These are phyloP conservation scores for Mycena amicta DNA, from an alignment of 768 basidiomycete species.

Conservation along the genomic window DNA sequence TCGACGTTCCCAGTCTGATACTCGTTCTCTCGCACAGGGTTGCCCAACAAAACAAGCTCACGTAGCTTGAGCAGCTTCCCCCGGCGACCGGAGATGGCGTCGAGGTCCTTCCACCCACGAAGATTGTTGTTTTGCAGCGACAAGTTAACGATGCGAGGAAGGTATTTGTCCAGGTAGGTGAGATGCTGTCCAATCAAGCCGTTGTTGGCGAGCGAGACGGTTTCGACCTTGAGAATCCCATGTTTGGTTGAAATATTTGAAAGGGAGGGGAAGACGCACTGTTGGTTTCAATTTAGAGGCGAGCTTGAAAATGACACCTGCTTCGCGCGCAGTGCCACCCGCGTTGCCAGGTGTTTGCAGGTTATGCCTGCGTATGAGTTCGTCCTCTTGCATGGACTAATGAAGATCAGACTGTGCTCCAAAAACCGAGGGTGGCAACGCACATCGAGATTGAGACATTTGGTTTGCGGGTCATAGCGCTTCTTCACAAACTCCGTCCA, in stretches of 20 bases:
- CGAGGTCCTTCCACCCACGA: conserved; percentile 68
- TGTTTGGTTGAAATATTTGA: background rate
- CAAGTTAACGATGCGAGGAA: conserved; percentile 80
- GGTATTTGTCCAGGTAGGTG: conserved; percentile 63
- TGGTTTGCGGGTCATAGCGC: conserved; percentile 69
- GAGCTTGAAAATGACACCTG: conserved; percentile 87
- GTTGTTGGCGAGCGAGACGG: conserved; percentile 83
- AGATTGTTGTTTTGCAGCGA: conserved; percentile 81
- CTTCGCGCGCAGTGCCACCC: conserved; percentile 64
- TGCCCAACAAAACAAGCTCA: conserved; percentile 75
- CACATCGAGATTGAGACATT: conserved; percentile 84
- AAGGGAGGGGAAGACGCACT: conserved; percentile 39
- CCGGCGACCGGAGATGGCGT: conserved; percentile 58
- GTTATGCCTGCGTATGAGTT: conserved; percentile 69
- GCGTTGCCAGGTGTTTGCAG: conserved; percentile 70
- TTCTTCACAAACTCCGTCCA: conserved; percentile 77
- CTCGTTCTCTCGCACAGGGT: conserved; percentile 70
- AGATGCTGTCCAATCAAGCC: conserved; percentile 62
- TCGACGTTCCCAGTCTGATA: conserved; percentile 57
- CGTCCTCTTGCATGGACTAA: conserved; percentile 80
- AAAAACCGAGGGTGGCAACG: conserved; percentile 29
- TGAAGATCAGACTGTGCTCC: conserved; percentile 22
- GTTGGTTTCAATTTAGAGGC: conserved; percentile 77
- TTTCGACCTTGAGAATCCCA: conserved; percentile 55
- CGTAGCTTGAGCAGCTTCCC: conserved; percentile 64